These are phyloP conservation scores for Linum trigynum DNA, from an alignment of 345 rosid genomes.

Conservation along the genomic window DNA sequence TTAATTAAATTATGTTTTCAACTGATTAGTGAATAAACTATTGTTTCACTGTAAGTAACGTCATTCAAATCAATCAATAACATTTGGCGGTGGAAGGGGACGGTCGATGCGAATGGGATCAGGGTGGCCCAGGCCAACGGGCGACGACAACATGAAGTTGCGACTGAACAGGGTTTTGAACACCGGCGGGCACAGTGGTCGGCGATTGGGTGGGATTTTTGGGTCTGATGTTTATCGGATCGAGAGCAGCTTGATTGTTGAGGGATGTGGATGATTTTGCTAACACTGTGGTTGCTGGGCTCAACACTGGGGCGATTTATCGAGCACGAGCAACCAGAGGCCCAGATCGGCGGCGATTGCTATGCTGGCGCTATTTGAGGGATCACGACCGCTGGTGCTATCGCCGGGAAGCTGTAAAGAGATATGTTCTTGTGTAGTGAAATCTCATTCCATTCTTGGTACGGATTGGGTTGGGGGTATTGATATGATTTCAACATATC, in stretches of 20 bases:
- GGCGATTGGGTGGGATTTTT: slow-evolving; percentile 44
- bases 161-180: slow-evolving; percentile 41
- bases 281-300: slow-evolving; percentile 41
- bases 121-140: slow-evolving; percentile 36
- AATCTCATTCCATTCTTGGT: neutral
- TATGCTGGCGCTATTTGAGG: slow-evolving; percentile 57
- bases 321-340: slow-evolving; percentile 56
- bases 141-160: slow-evolving; percentile 43
- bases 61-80: too few relatives aligned
- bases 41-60: too few relatives aligned
- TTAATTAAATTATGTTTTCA: too few relatives aligned
- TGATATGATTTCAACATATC: too few relatives aligned
- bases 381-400: slow-evolving; percentile 42
- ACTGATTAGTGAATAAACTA: too few relatives aligned
- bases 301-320: slow-evolving; percentile 45
- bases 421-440: slow-evolving; percentile 39
- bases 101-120: slow-evolving; percentile 35
- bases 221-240: slow-evolving; percentile 43
- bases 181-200: slow-evolving; percentile 40
- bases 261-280: slow-evolving; percentile 43
- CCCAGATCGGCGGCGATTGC: slow-evolving; percentile 43
- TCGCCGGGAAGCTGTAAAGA: slow-evolving; percentile 39
- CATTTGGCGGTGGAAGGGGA: slow-evolving; percentile 45
- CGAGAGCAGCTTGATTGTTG: slow-evolving; percentile 38
- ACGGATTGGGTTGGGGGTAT: neutral